Conservation (phyloP, 768 basidiomycete species). For the Tylopilus rubrobrunneus region DNA sequence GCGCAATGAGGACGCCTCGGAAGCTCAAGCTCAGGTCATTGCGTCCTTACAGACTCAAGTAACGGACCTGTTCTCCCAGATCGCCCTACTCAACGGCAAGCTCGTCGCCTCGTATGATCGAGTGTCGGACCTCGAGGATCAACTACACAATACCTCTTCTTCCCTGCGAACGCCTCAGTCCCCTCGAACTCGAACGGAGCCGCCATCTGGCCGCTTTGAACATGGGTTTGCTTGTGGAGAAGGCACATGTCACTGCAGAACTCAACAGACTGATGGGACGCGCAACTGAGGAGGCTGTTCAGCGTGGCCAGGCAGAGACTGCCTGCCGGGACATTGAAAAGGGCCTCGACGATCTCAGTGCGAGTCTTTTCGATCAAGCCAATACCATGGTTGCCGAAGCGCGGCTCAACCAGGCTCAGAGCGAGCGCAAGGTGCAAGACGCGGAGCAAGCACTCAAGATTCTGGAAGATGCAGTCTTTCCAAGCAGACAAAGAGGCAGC, state of each 20-base stretch:
- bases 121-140: conserved; percentile 89
- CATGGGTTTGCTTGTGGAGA: conserved; percentile 89
- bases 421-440: conserved; percentile 72
- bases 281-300: conserved; percentile 88
- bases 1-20: conserved; percentile 34
- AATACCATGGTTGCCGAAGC: conserved; percentile 99
- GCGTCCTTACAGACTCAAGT: conserved; percentile 75
- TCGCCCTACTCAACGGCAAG: conserved; percentile 86
- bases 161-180: conserved; percentile 53
- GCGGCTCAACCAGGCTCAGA: conserved; percentile 56
- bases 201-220: conserved; percentile 88
- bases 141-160: conserved; percentile 64
- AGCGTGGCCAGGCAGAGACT: conserved; percentile 85
- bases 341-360: conserved; percentile 93
- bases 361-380: conserved; percentile 84
- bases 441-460: conserved; percentile 74
- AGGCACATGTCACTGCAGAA: conserved; percentile 84
- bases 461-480: conserved; percentile 84
- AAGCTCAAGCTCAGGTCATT: conserved; percentile 85
- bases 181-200: conserved; percentile 80
- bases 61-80: conserved; percentile 84
- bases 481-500: conserved; percentile 63
- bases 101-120: conserved; percentile 90
- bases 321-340: conserved; percentile 83
- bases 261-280: conserved; percentile 91